Percentiles rank a stretch among this genome's conserved stretches.
These are phyloP conservation scores for Rosa hybrid DNA, from an alignment of 331 rosid species.

Conservation along the genomic window DNA sequence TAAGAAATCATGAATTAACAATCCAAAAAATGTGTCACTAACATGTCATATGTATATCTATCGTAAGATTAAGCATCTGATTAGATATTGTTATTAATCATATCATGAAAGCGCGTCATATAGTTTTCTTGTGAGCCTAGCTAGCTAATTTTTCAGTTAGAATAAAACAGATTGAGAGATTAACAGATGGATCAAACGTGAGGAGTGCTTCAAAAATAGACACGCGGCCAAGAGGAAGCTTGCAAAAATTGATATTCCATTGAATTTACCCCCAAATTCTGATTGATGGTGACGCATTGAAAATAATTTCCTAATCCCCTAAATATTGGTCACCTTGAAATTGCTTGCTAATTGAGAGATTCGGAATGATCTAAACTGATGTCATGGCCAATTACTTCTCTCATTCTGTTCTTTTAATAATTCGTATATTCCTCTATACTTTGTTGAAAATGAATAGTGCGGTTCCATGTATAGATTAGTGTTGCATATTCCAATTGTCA, in stretches of 20 bases:
- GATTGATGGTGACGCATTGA: slow-evolving; percentile 23
- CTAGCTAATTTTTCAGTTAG: slow-evolving; percentile 5
- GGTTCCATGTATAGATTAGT: neutral
- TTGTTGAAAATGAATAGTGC: neutral
- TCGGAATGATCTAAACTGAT: neutral
- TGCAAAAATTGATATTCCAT: slow-evolving; percentile 5
- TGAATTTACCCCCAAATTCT: slow-evolving; percentile 1
- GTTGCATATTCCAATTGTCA: neutral
- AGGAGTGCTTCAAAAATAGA: neutral
- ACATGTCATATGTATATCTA: slow-evolving; percentile 9
- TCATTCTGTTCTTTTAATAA: neutral
- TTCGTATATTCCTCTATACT: slow-evolving; percentile 31
- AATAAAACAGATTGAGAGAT: neutral
- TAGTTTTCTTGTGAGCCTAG: slow-evolving; percentile 1
- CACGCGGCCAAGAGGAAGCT: slow-evolving; percentile 2
- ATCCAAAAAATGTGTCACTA: slow-evolving; percentile 11
- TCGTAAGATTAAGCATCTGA: slow-evolving; percentile 1
- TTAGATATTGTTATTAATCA: neutral
- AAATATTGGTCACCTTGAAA: slow-evolving; percentile 1
- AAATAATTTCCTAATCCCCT: slow-evolving; percentile 7
- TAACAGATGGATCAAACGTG: neutral
- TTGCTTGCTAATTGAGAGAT: slow-evolving; percentile 4
- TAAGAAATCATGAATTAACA: neutral
- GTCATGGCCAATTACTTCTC: neutral
- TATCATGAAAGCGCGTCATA: neutral